Conservation (phyloP, 2,329 filamentous ascomycete species). For the Dactylonectria estremocensis region DNA sequence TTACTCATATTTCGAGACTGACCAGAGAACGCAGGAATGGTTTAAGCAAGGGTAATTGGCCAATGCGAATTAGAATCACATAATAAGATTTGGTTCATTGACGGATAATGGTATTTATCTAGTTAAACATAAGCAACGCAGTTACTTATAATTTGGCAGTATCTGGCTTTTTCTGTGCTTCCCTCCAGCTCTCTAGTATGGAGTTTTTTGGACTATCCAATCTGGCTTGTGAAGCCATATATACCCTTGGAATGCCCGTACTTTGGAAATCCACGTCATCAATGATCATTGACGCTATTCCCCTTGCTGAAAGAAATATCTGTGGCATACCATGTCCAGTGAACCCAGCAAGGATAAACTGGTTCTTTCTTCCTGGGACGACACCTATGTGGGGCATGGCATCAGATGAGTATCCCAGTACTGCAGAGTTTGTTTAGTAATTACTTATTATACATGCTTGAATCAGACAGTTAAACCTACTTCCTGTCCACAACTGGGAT, state of each 20-base stretch:
- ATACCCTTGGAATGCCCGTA: constrained; percentile 20
- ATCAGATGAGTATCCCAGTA: constrained; percentile 62
- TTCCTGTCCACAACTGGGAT: constrained; percentile 23
- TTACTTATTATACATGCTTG: neutral
- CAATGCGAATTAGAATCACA: neutral
- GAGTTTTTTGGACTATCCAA: constrained; percentile 21
- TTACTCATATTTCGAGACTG: neutral
- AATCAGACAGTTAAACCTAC: neutral
- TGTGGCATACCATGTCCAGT: constrained; percentile 68
- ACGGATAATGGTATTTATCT: neutral
- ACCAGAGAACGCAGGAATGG: neutral
- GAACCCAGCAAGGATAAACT: constrained; percentile 65
- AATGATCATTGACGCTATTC: constrained; percentile 20
- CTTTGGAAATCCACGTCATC: constrained; percentile 11
- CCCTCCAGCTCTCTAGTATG: constrained; percentile 19
- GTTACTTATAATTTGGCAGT: constrained; percentile 3
- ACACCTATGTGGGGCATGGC: constrained; percentile 59
- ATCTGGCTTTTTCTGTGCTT: constrained; percentile 7
- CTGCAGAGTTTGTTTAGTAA: constrained; percentile 36
- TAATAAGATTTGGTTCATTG: neutral
- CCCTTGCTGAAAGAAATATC: constrained; percentile 53
- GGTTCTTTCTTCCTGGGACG: constrained; percentile 55
- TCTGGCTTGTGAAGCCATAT: constrained; percentile 12
- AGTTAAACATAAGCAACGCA: neutral
- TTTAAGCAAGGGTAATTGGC: neutral